A percentile compares a stretch with the other conserved stretches of the same genome.
Evolutionary conservation across 2,329 filamentous ascomycete genomes (phyloP).

Genomic region (Paraconiothyrium brasiliense): DNA sequence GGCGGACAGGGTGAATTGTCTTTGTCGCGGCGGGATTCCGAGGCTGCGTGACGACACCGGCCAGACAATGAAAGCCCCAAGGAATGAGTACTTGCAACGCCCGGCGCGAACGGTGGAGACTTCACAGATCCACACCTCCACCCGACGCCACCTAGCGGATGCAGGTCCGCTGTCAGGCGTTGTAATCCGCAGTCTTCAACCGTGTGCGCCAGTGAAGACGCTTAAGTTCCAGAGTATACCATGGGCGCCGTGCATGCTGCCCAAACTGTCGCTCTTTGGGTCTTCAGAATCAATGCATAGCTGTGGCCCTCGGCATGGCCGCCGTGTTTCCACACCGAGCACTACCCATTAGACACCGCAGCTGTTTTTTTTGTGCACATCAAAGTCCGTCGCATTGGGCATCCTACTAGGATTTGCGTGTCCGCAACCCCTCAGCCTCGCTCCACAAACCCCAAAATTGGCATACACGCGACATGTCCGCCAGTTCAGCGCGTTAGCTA

Average conservation of each 20-base stretch:
- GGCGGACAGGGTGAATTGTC: slow-evolving; percentile 14
- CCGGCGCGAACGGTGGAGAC: slow-evolving; percentile 21
- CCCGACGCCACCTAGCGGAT: slow-evolving; percentile 16
- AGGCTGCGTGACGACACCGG: slow-evolving; percentile 14
- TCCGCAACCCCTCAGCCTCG: slow-evolving; percentile 7
- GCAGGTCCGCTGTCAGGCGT: slow-evolving; percentile 25
- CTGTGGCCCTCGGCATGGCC: not conserved
- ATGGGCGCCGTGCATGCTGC: not conserved
- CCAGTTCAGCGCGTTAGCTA: slow-evolving; percentile 14
- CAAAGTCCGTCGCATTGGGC: slow-evolving; percentile 7
- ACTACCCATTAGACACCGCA: not conserved
- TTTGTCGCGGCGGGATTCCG: slow-evolving; percentile 21
- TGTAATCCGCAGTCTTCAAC: slow-evolving; percentile 17
- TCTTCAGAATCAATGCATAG: not conserved
- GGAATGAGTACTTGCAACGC: slow-evolving; percentile 12
- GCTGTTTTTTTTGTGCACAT: not conserved
- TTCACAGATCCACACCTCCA: slow-evolving; percentile 11
- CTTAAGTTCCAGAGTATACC: not conserved
- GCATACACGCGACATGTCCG: not conserved
- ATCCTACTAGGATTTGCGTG: slow-evolving; percentile 8
- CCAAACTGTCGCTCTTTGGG: not conserved
- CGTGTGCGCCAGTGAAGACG: slow-evolving; percentile 24
- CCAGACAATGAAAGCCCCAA: slow-evolving; percentile 16
- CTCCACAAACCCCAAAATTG: slow-evolving; percentile 1
- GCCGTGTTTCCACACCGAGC: not conserved